Evolutionary conservation across 129 eudicot species (phyloP).

Genomic region (Calendula officinalis): DNA sequence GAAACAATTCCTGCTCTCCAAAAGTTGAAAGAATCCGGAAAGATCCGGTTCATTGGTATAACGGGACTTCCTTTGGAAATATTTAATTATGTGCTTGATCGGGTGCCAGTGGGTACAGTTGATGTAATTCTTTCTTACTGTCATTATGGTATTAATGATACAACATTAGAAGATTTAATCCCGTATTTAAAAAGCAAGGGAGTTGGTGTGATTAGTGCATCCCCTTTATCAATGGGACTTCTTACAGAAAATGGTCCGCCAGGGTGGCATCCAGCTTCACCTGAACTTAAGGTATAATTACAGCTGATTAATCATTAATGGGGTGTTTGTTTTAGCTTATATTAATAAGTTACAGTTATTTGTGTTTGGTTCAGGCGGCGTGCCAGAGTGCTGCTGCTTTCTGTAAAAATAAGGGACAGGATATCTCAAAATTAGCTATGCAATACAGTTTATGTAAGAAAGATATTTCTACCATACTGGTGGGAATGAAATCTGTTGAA

Average conservation of each 20-base stretch:
- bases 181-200: slow-evolving; percentile 92
- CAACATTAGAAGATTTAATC: slow-evolving; percentile 70
- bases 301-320: not conserved
- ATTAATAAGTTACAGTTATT: not conserved
- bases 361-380: slow-evolving; percentile 55
- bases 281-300: slow-evolving; percentile 65
- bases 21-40: slow-evolving; percentile 75
- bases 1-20: slow-evolving; percentile 95
- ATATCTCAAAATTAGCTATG: slow-evolving; percentile 81
- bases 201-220: slow-evolving; percentile 91
- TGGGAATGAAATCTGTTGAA: slow-evolving; percentile 82
- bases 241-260: slow-evolving; percentile 95
- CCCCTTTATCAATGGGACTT: slow-evolving; percentile 98
- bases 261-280: slow-evolving; percentile 95
- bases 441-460: slow-evolving; percentile 83
- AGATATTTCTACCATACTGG: slow-evolving; percentile 73
- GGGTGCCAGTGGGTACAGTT: slow-evolving; percentile 74
- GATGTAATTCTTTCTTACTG: slow-evolving; percentile 93
- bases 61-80: slow-evolving; percentile 91
- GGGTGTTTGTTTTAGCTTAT: not conserved
- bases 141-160: slow-evolving; percentile 78
- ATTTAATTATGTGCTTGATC: slow-evolving; percentile 82
- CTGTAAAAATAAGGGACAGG: slow-evolving; percentile 74
- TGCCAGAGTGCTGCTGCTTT: slow-evolving; percentile 68
- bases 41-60: slow-evolving; percentile 85